A percentile compares a stretch with the other conserved stretches of the same genome.
phyloP scores from a whole-genome alignment of 257 asterid species.

The Solanum chaucha region DNA sequence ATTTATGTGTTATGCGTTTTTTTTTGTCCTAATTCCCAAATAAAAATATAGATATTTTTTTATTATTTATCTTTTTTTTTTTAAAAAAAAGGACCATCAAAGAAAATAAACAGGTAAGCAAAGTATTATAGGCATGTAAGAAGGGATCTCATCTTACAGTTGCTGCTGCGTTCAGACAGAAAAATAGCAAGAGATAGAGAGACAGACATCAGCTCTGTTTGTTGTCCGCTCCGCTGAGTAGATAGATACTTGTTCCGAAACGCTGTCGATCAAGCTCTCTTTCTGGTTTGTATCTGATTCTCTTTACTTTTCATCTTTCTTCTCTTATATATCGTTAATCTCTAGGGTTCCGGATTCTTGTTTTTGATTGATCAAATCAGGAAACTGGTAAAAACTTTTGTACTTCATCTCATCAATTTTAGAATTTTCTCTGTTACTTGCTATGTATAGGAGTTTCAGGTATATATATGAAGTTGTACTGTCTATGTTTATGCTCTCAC shows the following conservation, averaged over 20 bases:
- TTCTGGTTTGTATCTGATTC: background rate
- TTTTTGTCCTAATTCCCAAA: background rate
- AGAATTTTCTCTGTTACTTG: background rate
- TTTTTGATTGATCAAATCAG: background rate
- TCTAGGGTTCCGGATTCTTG: background rate
- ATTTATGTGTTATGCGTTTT: background rate
- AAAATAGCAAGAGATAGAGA: background rate
- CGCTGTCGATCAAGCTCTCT: background rate
- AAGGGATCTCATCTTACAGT: background rate
- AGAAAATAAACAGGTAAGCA: background rate
- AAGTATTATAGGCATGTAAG: background rate
- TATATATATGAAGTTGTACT: background rate
- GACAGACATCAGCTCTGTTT: background rate
- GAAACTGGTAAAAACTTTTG: background rate
- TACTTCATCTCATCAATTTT: background rate
- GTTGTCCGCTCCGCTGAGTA: background rate
- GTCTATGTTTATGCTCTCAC: background rate
- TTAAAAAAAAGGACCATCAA: background rate
- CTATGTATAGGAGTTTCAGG: background rate
- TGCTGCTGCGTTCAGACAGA: background rate
- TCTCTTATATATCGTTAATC: background rate
- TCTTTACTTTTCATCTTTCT: background rate
- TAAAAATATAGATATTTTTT: background rate
- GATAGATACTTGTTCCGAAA: background rate
- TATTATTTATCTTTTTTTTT: background rate